phyloP scores from a whole-genome alignment of 805 yeast species.

The Starmerella etchellsii region DNA sequence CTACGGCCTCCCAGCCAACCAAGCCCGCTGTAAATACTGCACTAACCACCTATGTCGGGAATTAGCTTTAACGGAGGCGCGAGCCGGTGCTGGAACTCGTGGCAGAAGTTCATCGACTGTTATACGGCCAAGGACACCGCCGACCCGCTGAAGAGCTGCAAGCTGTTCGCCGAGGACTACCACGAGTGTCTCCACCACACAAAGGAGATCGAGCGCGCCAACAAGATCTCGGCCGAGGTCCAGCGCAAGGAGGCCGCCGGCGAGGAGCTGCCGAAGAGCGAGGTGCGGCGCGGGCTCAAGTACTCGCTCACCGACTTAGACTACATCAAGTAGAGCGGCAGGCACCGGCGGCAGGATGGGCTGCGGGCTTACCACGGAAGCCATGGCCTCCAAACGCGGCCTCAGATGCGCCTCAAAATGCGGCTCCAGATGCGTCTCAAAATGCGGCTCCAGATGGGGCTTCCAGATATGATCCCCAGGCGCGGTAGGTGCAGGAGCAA shows the following conservation, averaged over 20 bases:
- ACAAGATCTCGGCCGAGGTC: conserved; percentile 23
- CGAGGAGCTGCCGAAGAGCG: conserved; percentile 20
- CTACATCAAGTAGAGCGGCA: conserved; percentile 9
- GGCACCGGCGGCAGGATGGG: too few relatives aligned
- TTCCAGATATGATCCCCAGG: too few relatives aligned
- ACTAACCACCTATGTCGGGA: conserved; percentile 21
- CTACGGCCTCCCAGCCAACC: conserved; percentile 1
- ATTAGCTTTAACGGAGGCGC: conserved; percentile 30
- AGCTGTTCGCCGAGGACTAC: conserved; percentile 35
- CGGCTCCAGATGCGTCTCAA: too few relatives aligned
- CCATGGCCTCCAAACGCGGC: too few relatives aligned
- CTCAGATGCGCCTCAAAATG: too few relatives aligned
- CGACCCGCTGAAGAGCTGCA: conserved; percentile 29
- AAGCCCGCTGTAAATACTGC: not conserved
- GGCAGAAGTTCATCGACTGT: conserved; percentile 38
- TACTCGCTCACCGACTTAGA: conserved; percentile 18
- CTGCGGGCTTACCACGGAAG: too few relatives aligned
- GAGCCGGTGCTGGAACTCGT: conserved; percentile 36
- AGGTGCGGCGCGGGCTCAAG: conserved; percentile 15
- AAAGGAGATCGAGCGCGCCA: conserved; percentile 30
- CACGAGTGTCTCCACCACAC: conserved; percentile 39
- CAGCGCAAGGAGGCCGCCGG: conserved; percentile 20
- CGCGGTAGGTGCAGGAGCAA: too few relatives aligned
- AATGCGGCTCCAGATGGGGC: too few relatives aligned
- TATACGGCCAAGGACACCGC: conserved; percentile 31